Base-by-base conservation (phyloP, 2,329 filamentous ascomycete genomes). In the Taxawa tesnikishii region DNA sequence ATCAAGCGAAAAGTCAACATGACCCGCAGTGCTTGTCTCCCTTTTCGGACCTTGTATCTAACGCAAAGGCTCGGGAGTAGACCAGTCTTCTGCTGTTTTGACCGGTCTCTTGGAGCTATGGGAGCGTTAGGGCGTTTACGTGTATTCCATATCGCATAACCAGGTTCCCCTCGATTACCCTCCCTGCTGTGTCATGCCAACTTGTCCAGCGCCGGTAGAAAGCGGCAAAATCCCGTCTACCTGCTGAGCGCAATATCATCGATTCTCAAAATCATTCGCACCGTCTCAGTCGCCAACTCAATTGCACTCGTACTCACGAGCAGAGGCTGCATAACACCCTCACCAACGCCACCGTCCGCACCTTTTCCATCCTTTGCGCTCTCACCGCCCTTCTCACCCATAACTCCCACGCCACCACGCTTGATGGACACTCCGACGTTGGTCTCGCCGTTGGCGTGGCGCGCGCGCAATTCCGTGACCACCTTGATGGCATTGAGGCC, bases 401-500 rank as follows among this genome's bases (percentile, higher is more conserved):
- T 92, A 46, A 81, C 77, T 71, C 94, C 94, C 43, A 98, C 90
- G 38, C 90, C 90, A 25, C 90, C 88, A 43, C 83, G 88, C 70
- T 94, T 90, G 68, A 98, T 96, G 64, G 87, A 94, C 42, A 98
- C 87, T 48, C 90, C 92, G 1, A 92, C 90, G 50, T 92, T 94
- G 65, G 79, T 80, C 71, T 96, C 87, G 34, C 88, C 90, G 60
- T 87, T 79, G 47, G 90, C 90, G 61, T 98, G 90, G 50, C 87
- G 76, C 62, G 94, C 85, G 53, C 90, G 74, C 51, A 98, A 65
- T 50, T 96, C 90, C 15, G 90, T 98, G 28, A 98, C 90, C 16
- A 98, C 90, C 65, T 92, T 94, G 70, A 98, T 98, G 56, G 83
- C 88, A 70, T 98, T 98, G 42, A 98, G 68, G 30, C 90, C 90